These are phyloP conservation scores for Cubamyces sp. DNA, from an alignment of 768 basidiomycete genomes.

Conservation along the genomic window DNA sequence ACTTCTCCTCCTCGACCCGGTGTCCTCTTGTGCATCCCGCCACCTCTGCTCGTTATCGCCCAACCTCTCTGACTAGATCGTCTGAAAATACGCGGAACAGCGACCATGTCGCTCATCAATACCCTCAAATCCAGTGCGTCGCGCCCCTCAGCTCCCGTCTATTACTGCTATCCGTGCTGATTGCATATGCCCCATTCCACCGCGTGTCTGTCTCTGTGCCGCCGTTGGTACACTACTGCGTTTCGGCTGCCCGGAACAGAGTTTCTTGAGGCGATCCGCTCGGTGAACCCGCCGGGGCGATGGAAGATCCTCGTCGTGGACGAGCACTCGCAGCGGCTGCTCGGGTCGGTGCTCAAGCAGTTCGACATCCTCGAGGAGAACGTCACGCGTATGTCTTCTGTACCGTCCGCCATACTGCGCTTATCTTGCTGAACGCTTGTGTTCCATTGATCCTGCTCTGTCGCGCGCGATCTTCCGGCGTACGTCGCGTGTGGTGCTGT, in stretches of 20 bases:
- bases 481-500: too few relatives aligned
- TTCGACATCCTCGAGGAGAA: conserved; percentile 96
- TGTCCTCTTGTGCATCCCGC: neutral
- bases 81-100: conserved; percentile 4
- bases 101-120: conserved; percentile 52
- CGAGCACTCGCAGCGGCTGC: conserved; percentile 82
- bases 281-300: conserved; percentile 80
- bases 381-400: conserved; percentile 76
- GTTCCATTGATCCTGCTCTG: too few relatives aligned
- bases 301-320: conserved; percentile 99
- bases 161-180: neutral
- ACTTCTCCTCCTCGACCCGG: neutral
- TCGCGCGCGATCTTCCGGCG: neutral
- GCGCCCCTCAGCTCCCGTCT: conserved; percentile 27
- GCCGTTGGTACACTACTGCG: neutral
- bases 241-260: conserved; percentile 47
- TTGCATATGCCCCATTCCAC: neutral
- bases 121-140: conserved; percentile 51
- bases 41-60: neutral
- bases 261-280: conserved; percentile 86
- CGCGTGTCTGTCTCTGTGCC: neutral
- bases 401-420: neutral
- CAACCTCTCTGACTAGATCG: neutral
- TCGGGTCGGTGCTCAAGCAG: conserved; percentile 86
- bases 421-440: neutral